Base-by-base conservation (phyloP, 148 eudicot species). In the Amaranthus cruentus region DNA sequence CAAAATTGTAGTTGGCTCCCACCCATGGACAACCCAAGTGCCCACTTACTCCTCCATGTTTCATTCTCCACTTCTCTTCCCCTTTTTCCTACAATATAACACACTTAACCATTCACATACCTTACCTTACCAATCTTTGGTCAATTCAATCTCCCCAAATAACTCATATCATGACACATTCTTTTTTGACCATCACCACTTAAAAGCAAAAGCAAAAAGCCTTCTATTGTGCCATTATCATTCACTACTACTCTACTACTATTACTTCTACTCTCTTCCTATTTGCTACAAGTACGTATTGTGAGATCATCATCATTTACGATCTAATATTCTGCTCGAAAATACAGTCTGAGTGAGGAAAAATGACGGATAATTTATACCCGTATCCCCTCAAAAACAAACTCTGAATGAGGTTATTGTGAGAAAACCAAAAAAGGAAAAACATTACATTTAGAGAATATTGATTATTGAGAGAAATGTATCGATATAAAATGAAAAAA, bases 141-240 rank as follows among this genome's bases (percentile, higher is more conserved):
- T 79, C 81, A 74, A 69, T 69, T 79, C 78, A 44, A 69, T 56
- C 58, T 46, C 65, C 70, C 71, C 60, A 4, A 69, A 57, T 7
- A 55, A 47, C 56, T 63, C 68, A 43, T 59, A 58, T 28, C 38
- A 47, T n/a, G 49, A 13, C 71, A 66, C 42, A 50, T 72, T 59
- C 68, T 58, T 75, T 75, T 75, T 79, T 79, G 75, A 79, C 78
- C 78, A 79, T 70, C 68, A 75, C 51, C 38, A 71, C 55, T 44
- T 60, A 12, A 75, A 79, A 64, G 70, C 66, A 69, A 62, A 74
- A 68, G 65, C 55, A 8, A 55, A 62, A 70, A 9, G 28, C 0
- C 10, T 52, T 28, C 42, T 73, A 50, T 58, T 64, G 38, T 57
- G 44, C 68, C 58, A 76, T 68, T 44, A 55, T 79, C 47, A 74